Percentiles rank a stretch among this genome's conserved stretches.
These are phyloP conservation scores for Acidiella bohemica DNA, from an alignment of 495 filamentous ascomycete genomes.

Conservation along the genomic window DNA sequence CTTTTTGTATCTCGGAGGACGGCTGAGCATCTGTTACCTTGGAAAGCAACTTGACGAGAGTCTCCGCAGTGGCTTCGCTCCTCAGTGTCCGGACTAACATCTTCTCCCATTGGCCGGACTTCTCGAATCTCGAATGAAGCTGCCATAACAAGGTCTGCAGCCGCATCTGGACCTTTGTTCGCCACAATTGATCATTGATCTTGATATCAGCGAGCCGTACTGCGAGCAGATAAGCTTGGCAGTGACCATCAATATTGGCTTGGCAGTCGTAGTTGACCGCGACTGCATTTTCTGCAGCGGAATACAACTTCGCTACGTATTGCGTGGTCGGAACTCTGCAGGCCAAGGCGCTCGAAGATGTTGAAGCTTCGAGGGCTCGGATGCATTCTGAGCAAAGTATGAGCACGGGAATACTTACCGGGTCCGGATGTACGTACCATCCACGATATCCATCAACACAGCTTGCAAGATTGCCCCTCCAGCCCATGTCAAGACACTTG, in stretches of 20 bases:
- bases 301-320: conserved; percentile 22
- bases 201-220: conserved; percentile 4
- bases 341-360: not conserved
- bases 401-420: conserved; percentile 6
- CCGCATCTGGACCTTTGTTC: not conserved
- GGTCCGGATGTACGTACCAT: conserved; percentile 20
- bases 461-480: conserved; percentile 13
- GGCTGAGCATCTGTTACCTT: not conserved
- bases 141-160: conserved; percentile 1
- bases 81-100: not conserved
- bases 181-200: not conserved
- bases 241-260: conserved; percentile 10
- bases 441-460: conserved; percentile 21
- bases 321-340: conserved; percentile 22
- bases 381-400: conserved; percentile 7
- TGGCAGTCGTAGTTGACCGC: conserved; percentile 24
- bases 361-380: conserved; percentile 3
- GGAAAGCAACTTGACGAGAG: not conserved
- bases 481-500: conserved; percentile 14
- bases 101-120: conserved; percentile 6
- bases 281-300: conserved; percentile 19
- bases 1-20: not conserved
- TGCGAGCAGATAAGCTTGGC: conserved; percentile 20
- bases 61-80: not conserved
- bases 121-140: not conserved